Percentiles rank a stretch among this genome's conserved stretches.
These are phyloP conservation scores for Yamadazyma paraphyllophila DNA, from an alignment of 805 yeast species.

Conservation along the genomic window DNA sequence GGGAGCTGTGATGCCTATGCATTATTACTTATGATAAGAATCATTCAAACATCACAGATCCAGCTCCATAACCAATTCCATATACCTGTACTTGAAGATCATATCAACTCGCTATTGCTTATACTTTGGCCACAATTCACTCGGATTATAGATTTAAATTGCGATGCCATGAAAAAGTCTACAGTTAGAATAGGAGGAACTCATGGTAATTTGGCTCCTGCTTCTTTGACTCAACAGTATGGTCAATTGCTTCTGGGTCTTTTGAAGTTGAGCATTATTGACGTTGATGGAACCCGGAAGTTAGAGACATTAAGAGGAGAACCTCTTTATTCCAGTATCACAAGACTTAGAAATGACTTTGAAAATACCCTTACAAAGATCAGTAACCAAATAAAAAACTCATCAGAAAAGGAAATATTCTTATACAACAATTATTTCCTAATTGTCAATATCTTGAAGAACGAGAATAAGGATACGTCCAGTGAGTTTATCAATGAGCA, in stretches of 20 bases:
- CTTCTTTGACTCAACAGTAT: slow-evolving; percentile 73
- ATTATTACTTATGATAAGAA: slow-evolving; percentile 67
- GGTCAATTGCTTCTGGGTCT: slow-evolving; percentile 71
- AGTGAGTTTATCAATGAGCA: slow-evolving; percentile 34
- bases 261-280: slow-evolving; percentile 45
- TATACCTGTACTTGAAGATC: slow-evolving; percentile 70
- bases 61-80: slow-evolving; percentile 63
- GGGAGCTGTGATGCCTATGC: slow-evolving; percentile 74
- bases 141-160: slow-evolving; percentile 69
- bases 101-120: slow-evolving; percentile 62
- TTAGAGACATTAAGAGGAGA: slow-evolving; percentile 46
- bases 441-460: slow-evolving; percentile 53
- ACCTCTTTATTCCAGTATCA: slow-evolving; percentile 69
- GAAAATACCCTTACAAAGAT: slow-evolving; percentile 76
- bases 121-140: slow-evolving; percentile 87
- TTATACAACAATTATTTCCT: slow-evolving; percentile 70
- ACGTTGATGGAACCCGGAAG: slow-evolving; percentile 11
- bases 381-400: slow-evolving; percentile 36
- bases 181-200: slow-evolving; percentile 11
- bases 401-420: slow-evolving; percentile 61
- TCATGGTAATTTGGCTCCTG: slow-evolving; percentile 38
- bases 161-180: slow-evolving; percentile 61
- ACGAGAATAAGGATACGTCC: slow-evolving; percentile 26
- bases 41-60: slow-evolving; percentile 62
- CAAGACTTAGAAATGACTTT: slow-evolving; percentile 71